Evolutionary conservation across 2,329 filamentous ascomycete genomes (phyloP).

Genomic region (Phaeophleospora eucalypticola): DNA sequence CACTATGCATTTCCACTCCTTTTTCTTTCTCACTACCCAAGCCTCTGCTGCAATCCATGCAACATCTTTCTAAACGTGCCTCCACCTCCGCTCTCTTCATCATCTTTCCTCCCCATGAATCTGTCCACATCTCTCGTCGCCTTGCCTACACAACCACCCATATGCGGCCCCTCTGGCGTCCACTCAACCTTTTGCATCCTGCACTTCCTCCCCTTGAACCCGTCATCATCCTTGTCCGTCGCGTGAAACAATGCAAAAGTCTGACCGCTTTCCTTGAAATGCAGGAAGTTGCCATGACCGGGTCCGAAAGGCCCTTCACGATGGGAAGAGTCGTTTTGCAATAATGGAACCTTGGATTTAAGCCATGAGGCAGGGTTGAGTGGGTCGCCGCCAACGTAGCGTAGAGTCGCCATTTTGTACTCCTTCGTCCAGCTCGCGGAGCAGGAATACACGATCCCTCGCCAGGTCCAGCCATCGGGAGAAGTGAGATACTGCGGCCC

Average conservation of each 20-base stretch:
- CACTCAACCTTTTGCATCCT: conserved; percentile 42
- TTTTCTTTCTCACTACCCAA: too few relatives aligned
- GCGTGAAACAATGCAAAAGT: conserved; percentile 45
- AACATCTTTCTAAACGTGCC: background rate
- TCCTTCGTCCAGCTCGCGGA: conserved; percentile 46
- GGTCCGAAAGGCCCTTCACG: conserved; percentile 41
- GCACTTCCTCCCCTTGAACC: conserved; percentile 44
- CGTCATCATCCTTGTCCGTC: conserved; percentile 42
- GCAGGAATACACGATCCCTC: conserved; percentile 45
- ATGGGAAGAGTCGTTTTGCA: conserved; percentile 36
- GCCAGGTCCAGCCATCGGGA: conserved; percentile 30
- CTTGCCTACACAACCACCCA: conserved; percentile 39
- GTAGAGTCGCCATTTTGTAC: conserved; percentile 47
- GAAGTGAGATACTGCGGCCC: conserved; percentile 30
- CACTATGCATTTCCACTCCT: too few relatives aligned
- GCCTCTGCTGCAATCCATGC: too few relatives aligned
- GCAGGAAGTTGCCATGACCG: conserved; percentile 45
- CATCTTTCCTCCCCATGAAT: conserved; percentile 15
- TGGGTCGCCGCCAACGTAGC: conserved; percentile 40
- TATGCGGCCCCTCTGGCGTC: conserved; percentile 36
- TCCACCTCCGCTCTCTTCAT: background rate
- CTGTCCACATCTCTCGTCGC: conserved; percentile 33
- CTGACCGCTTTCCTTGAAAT: conserved; percentile 34
- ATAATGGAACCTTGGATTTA: conserved; percentile 38
- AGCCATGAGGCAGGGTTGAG: conserved; percentile 36